phyloP scores from a whole-genome alignment of 805 yeast genomes.

The Saturnispora halmiae region DNA sequence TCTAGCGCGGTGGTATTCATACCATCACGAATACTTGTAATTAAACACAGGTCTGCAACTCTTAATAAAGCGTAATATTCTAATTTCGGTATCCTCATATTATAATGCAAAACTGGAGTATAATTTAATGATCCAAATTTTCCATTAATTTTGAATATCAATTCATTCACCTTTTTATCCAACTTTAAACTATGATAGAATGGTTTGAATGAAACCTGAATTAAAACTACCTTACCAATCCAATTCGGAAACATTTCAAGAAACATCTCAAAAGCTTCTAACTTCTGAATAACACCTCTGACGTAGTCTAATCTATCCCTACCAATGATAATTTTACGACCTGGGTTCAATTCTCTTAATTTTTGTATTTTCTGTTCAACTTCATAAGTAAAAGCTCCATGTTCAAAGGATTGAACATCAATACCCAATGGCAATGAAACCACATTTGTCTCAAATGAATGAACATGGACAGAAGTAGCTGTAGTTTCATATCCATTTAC shows the following conservation, averaged over 20 bases:
- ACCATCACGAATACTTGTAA: constrained; percentile 90
- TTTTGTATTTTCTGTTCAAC: constrained; percentile 58
- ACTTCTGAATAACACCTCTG: constrained; percentile 87
- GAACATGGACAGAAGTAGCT: constrained; percentile 49
- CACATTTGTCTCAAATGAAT: constrained; percentile 69
- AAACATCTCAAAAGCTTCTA: constrained; percentile 84
- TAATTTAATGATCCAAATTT: constrained; percentile 74
- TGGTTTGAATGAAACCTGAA: constrained; percentile 86
- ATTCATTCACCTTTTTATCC: constrained; percentile 75
- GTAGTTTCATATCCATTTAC: constrained; percentile 73
- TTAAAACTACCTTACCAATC: constrained; percentile 70
- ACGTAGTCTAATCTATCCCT: constrained; percentile 89
- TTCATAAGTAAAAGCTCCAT: constrained; percentile 43
- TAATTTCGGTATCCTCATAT: constrained; percentile 76
- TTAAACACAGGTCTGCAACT: constrained; percentile 82
- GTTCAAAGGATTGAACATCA: constrained; percentile 59
- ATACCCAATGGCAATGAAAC: constrained; percentile 85
- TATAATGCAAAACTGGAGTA: constrained; percentile 88
- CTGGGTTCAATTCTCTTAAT: constrained; percentile 52
- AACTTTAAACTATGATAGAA: constrained; percentile 50
- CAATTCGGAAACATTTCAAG: constrained; percentile 88
- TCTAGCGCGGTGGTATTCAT: constrained; percentile 94
- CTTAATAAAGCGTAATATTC: constrained; percentile 84
- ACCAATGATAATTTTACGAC: constrained; percentile 77
- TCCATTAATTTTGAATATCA: constrained; percentile 75